Percentiles rank a stretch among this genome's conserved stretches.
Conservation (phyloP, 495 filamentous ascomycete species). For the Neurospora sp. region DNA sequence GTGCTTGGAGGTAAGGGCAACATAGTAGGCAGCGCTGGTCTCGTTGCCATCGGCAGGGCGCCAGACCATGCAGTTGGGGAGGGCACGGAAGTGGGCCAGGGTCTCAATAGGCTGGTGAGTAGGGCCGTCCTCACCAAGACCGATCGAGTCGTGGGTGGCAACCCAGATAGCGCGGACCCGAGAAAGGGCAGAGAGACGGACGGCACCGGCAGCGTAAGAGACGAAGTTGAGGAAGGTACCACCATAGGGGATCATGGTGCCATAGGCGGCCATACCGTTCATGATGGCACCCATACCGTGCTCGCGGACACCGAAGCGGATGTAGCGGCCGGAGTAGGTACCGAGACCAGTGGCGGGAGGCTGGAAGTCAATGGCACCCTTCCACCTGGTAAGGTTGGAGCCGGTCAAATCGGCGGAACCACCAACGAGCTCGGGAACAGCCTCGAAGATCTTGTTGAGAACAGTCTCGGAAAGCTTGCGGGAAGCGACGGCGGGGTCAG, state of each 20-base stretch:
- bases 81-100: constrained; percentile 97
- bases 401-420: constrained; percentile 96
- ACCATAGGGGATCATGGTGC: constrained; percentile 83
- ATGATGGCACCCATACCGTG: constrained; percentile 96
- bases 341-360: constrained; percentile 76
- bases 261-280: constrained; percentile 95
- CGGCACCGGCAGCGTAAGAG: constrained; percentile 91
- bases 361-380: constrained; percentile 96
- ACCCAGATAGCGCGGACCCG: constrained; percentile 91
- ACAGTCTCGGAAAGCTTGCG: constrained; percentile 93
- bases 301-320: constrained; percentile 96
- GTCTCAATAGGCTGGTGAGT: constrained; percentile 99
- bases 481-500: constrained; percentile 76
- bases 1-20: constrained; percentile 80
- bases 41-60: constrained; percentile 98
- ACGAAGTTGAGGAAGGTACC: constrained; percentile 99
- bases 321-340: constrained; percentile 81
- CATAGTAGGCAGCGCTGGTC: constrained; percentile 95
- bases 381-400: constrained; percentile 98
- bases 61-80: constrained; percentile 99
- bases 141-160: constrained; percentile 98
- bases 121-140: constrained; percentile 96
- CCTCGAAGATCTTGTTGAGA: constrained; percentile 75
- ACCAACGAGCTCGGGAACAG: constrained; percentile 82
- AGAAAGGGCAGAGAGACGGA: constrained; percentile 86